Base-by-base conservation (phyloP, 306 rosid species). In the Cicer judaicum region DNA sequence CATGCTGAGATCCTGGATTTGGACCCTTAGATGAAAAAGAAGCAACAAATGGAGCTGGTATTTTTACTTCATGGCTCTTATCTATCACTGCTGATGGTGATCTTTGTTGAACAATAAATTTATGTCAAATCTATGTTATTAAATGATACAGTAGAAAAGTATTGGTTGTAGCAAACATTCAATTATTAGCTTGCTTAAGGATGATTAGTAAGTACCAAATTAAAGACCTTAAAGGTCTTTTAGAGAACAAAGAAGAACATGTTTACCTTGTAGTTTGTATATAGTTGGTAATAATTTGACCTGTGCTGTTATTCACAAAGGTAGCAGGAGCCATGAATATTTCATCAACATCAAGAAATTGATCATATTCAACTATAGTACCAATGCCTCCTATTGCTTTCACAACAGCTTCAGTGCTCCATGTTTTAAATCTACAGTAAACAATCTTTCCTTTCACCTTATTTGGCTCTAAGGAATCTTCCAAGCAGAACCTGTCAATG, bases 11-110 rank as follows among this genome's bases (percentile, higher is more conserved):
- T 72, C 84, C 90, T 44, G 81, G 81, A 78, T 79, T 88, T 69
- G 98, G 98, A 68, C 98, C 98, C 34, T 96, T 82, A 2, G 98
- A 88, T 62, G 97, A 91, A 84, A 94, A 94, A 59, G 95, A 78
- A 75, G 97, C 97, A 34, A 80, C 54, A 77, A 89, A 83, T n/a
- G 96, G 97, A 73, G 97, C 97, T 3, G 55, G 13, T 59, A 21
- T 73, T 14, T 80, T 67, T 50, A 44, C 71, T 79, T 84, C 88
- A 0, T 72, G 81, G 64, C 90, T 73, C 84, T 73, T 93, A 52
- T 80, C 39, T 74, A 93, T 85, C 79, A 88, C 88, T 64, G 94
- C 96, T 73, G 85, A 77, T 18, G 97, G 86, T 75, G 87, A 80
- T 62, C 97, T 93, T 64, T 68, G 74, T 65, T 76, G 24, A 62